Percentiles rank a stretch among this genome's conserved stretches.
phyloP scores from a whole-genome alignment of 129 eudicot species.

The Tanacetum coccineum region DNA sequence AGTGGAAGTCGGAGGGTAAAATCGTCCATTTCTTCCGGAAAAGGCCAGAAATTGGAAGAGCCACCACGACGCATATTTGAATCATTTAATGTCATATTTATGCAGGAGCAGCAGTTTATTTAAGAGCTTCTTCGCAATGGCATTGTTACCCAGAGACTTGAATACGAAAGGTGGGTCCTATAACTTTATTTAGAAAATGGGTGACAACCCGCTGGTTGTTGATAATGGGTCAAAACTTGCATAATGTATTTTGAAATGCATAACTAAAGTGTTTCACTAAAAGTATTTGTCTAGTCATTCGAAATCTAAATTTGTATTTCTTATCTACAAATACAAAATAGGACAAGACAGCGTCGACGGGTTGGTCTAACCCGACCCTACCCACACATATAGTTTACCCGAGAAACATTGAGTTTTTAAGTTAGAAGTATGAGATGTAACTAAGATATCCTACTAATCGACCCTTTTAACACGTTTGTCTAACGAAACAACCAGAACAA shows the following conservation, averaged over 20 bases:
- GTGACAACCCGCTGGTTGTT: no score
- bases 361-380: neutral
- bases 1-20: conserved; percentile 28
- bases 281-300: no score
- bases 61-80: no score
- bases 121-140: conserved; percentile 89
- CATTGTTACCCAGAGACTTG: conserved; percentile 80
- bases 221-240: neutral
- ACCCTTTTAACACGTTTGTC: no score
- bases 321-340: neutral
- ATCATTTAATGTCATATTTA: conserved; percentile 3
- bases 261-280: no score
- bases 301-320: neutral
- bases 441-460: no score
- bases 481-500: no score
- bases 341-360: neutral
- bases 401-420: no score
- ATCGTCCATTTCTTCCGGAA: conserved; percentile 33
- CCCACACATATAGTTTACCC: neutral
- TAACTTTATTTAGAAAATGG: no score
- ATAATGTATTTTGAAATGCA: no score
- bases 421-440: no score
- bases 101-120: conserved; percentile 69
- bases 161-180: conserved; percentile 60
- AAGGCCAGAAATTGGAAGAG: no score